Percentiles rank a stretch among this genome's conserved stretches.
These are phyloP conservation scores for Termitomyces sp. DNA, from an alignment of 768 basidiomycete species.

Conservation along the genomic window DNA sequence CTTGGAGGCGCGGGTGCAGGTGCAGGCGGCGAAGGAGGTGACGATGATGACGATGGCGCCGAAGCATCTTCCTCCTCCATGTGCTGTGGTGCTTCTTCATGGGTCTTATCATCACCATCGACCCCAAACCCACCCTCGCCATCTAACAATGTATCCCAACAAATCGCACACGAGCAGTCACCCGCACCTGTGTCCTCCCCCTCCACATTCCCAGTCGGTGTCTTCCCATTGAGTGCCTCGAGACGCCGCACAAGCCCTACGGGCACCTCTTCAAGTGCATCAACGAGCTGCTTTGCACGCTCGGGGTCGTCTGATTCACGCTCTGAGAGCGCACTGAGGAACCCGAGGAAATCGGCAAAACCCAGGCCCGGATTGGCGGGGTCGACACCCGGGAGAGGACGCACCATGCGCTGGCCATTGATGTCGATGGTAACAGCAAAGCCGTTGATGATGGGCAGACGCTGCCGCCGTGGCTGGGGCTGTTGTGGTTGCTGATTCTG, in stretches of 20 bases:
- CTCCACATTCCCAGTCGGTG: conserved; percentile 23
- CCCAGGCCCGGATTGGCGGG: conserved; percentile 1
- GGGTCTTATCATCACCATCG: conserved; percentile 6
- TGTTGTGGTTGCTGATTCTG: neutral
- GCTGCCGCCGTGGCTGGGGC: neutral
- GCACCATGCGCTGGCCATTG: conserved; percentile 14
- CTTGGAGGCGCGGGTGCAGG: conserved; percentile 10
- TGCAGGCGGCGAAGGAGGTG: neutral
- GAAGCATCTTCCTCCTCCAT: neutral
- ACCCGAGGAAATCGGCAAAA: conserved; percentile 15
- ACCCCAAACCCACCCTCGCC: conserved; percentile 30
- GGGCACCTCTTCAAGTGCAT: conserved; percentile 63
- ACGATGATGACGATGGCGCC: neutral
- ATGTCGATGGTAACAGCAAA: conserved; percentile 18
- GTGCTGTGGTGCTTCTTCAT: too few species aligned
- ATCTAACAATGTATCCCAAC: conserved; percentile 66
- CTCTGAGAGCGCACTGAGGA: conserved; percentile 21
- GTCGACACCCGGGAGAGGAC: conserved; percentile 2
- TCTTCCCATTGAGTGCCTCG: conserved; percentile 42
- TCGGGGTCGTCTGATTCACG: conserved; percentile 56
- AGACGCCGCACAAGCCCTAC: conserved; percentile 61
- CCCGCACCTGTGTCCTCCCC: conserved; percentile 23
- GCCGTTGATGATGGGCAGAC: conserved; percentile 9
- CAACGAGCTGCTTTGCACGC: conserved; percentile 57
- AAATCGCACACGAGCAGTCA: conserved; percentile 62